phyloP scores from a whole-genome alignment of 2,329 filamentous ascomycete species.

The Pyrenochaeta sp. region DNA sequence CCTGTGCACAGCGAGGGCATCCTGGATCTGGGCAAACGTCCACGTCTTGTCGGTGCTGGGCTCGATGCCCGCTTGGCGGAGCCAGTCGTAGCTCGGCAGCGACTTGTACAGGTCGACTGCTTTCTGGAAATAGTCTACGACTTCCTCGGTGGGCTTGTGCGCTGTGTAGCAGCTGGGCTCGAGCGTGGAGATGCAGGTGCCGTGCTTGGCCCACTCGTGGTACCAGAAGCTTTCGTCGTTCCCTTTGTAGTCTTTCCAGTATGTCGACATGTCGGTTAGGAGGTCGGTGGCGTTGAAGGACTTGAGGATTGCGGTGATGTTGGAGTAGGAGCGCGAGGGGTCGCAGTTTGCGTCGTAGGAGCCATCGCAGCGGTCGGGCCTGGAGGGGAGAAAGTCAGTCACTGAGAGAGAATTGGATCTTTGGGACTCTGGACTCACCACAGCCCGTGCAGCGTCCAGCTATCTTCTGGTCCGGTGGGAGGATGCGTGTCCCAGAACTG shows the following conservation, averaged over 20 bases:
- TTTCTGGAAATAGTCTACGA: slow-evolving; percentile 72
- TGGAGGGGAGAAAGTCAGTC: too few species aligned
- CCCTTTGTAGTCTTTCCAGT: slow-evolving; percentile 75
- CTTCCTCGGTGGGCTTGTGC: slow-evolving; percentile 67
- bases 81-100: slow-evolving; percentile 69
- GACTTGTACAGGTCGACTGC: slow-evolving; percentile 71
- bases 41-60: slow-evolving; percentile 66
- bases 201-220: slow-evolving; percentile 76
- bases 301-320: slow-evolving; percentile 69
- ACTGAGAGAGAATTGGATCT: too few species aligned
- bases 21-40: slow-evolving; percentile 64
- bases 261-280: slow-evolving; percentile 71
- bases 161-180: slow-evolving; percentile 68
- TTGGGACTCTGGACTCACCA: slow-evolving; percentile 62
- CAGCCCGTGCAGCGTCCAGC: slow-evolving; percentile 78
- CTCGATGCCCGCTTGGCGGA: slow-evolving; percentile 67
- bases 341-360: slow-evolving; percentile 74
- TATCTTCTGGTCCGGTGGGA: slow-evolving; percentile 69
- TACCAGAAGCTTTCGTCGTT: slow-evolving; percentile 71
- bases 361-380: slow-evolving; percentile 69
- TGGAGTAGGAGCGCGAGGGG: slow-evolving; percentile 65
- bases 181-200: slow-evolving; percentile 76
- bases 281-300: slow-evolving; percentile 63
- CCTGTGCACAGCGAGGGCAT: slow-evolving; percentile 61
- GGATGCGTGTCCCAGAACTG: slow-evolving; percentile 80